Evolutionary conservation across 805 yeast species (phyloP).

Genomic region (Yarrowia sp.): DNA sequence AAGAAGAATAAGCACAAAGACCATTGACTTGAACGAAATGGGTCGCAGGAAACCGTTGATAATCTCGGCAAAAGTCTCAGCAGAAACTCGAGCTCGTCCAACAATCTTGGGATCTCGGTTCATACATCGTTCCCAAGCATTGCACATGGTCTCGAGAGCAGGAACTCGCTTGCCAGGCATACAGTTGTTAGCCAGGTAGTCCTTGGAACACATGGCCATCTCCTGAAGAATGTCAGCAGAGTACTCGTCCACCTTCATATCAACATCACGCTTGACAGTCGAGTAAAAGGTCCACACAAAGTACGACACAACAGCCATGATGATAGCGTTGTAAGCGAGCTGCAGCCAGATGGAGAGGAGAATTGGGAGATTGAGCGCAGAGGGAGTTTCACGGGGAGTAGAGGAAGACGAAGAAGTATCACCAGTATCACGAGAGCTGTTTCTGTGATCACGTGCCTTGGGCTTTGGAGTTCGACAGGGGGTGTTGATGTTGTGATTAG

Average conservation of each 20-base stretch:
- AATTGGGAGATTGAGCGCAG: conserved; percentile 30
- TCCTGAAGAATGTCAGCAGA: conserved; percentile 66
- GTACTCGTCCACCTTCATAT: conserved; percentile 68
- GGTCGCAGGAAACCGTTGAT: conserved; percentile 76
- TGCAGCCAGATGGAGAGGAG: conserved; percentile 60
- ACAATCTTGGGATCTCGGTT: conserved; percentile 71
- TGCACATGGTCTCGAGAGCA: conserved; percentile 72
- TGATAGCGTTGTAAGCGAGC: conserved; percentile 61
- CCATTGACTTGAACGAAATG: conserved; percentile 71
- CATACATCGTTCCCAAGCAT: conserved; percentile 83
- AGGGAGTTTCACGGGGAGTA: neutral
- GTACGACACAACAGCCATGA: conserved; percentile 61
- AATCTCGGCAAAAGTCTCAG: conserved; percentile 83
- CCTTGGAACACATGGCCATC: conserved; percentile 71
- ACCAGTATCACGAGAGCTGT: conserved; percentile 8
- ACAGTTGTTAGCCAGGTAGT: conserved; percentile 77
- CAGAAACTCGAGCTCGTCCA: conserved; percentile 75
- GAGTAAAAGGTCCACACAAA: conserved; percentile 59
- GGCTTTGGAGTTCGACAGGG: conserved; percentile 23
- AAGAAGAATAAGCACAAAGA: conserved; percentile 47
- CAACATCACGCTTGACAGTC: conserved; percentile 72
- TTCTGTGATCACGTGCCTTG: conserved; percentile 8
- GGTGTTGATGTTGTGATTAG: conserved; percentile 16
- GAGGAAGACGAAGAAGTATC: neutral
- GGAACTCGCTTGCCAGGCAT: conserved; percentile 69